Evolutionary conservation across 768 basidiomycete genomes (phyloP).

Genomic region (Psilocybe cyanescens): DNA sequence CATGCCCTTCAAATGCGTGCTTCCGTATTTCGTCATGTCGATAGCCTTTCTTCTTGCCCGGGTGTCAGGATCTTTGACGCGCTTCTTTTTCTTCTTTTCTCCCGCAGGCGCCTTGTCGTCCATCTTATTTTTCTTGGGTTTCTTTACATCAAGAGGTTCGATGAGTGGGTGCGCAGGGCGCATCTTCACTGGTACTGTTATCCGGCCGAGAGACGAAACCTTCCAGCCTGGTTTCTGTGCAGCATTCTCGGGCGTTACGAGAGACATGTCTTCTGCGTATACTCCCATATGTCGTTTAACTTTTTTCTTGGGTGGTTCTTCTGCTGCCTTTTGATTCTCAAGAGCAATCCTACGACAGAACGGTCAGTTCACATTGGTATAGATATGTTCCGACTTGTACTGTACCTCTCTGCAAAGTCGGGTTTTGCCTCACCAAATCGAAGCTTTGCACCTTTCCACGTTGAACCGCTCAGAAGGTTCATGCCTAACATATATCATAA

Average conservation of each 20-base stretch:
- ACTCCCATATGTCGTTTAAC: slow-evolving; percentile 39
- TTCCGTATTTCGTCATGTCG: slow-evolving; percentile 74
- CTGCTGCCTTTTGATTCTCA: slow-evolving; percentile 28
- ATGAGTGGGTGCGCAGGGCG: slow-evolving; percentile 67
- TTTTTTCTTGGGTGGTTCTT: slow-evolving; percentile 48
- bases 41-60: slow-evolving; percentile 69
- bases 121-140: slow-evolving; percentile 19
- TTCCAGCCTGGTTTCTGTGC: slow-evolving; percentile 64
- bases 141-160: slow-evolving; percentile 31
- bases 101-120: slow-evolving; percentile 19
- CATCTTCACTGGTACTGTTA: slow-evolving; percentile 71
- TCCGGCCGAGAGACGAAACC: slow-evolving; percentile 65
- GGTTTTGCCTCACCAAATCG: slow-evolving; percentile 85
- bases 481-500: slow-evolving; percentile 49
- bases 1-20: slow-evolving; percentile 68
- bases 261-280: slow-evolving; percentile 66
- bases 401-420: slow-evolving; percentile 68
- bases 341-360: slow-evolving; percentile 25
- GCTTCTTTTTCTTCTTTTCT: slow-evolving; percentile 46
- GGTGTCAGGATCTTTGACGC: slow-evolving; percentile 50
- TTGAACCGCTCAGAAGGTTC: slow-evolving; percentile 77
- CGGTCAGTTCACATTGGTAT: slow-evolving; percentile 3
- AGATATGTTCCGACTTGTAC: background rate
- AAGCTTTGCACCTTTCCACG: slow-evolving; percentile 87
- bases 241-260: slow-evolving; percentile 62